Evolutionary conservation across 345 rosid species (phyloP).

Genomic region (Jatropha curcas): DNA sequence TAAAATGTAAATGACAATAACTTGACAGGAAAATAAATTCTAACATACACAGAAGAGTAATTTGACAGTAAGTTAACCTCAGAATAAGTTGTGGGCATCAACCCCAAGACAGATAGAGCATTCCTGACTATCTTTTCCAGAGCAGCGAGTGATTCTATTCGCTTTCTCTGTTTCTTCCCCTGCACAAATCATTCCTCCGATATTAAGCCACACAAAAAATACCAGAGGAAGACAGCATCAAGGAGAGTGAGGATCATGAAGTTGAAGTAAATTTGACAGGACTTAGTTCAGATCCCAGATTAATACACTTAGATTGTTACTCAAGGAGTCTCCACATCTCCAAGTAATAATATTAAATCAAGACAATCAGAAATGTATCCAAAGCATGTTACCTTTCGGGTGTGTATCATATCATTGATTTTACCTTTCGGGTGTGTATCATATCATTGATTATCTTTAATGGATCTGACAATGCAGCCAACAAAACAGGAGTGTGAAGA

Average conservation of each 20-base stretch:
- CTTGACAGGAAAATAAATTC: background rate
- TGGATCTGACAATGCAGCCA: slow-evolving; percentile 88
- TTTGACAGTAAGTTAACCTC: slow-evolving; percentile 49
- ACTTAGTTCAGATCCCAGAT: slow-evolving; percentile 2
- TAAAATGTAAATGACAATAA: background rate
- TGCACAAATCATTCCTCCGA: slow-evolving; percentile 30
- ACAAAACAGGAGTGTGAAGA: slow-evolving; percentile 74
- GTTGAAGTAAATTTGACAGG: background rate
- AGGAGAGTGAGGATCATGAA: background rate
- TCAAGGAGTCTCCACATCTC: background rate
- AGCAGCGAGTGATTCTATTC: slow-evolving; percentile 71
- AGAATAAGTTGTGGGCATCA: slow-evolving; percentile 70
- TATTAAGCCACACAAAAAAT: background rate
- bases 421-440: slow-evolving; percentile 71
- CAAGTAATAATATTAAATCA: background rate
- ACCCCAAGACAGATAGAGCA: slow-evolving; percentile 59
- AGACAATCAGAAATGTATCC: background rate
- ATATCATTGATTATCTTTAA: slow-evolving; percentile 81
- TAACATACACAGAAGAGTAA: background rate
- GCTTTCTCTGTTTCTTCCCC: slow-evolving; percentile 76
- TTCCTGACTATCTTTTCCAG: slow-evolving; percentile 63
- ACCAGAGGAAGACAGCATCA: too few relatives aligned
- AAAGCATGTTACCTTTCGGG: slow-evolving; percentile 63
- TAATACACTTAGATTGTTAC: background rate
- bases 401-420: slow-evolving; percentile 80